phyloP scores from a whole-genome alignment of 106 monocot genomes.

The Platanthera zijinensis region DNA sequence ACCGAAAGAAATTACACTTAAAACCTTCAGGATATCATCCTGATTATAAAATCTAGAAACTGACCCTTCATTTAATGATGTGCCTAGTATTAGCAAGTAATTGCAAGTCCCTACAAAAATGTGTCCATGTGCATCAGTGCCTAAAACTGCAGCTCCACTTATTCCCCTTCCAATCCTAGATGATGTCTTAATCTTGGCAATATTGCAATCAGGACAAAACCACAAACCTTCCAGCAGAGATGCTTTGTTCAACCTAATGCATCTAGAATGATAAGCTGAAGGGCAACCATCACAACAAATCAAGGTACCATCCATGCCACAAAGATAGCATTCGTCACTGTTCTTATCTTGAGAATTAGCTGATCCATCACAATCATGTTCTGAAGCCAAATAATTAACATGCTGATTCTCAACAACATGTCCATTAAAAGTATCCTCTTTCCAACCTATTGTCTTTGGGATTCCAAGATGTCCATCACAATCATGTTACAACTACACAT shows the following conservation, averaged over 20 bases:
- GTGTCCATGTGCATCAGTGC: constrained; percentile 52
- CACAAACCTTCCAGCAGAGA: constrained; percentile 63
- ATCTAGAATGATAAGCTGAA: constrained; percentile 85
- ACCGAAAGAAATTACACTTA: constrained; percentile 21
- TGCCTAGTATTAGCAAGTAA: constrained; percentile 69
- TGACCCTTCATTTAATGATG: constrained; percentile 22
- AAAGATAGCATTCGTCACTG: constrained; percentile 83
- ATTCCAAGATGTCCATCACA: constrained; percentile 33
- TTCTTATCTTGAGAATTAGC: constrained; percentile 46
- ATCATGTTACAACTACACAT: too few species aligned
- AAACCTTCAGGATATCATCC: constrained; percentile 44
- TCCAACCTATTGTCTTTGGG: constrained; percentile 29
- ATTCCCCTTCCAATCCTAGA: constrained; percentile 49
- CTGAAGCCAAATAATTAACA: neutral
- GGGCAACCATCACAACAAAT: constrained; percentile 94
- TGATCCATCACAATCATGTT: constrained; percentile 5
- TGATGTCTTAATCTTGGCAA: constrained; percentile 32
- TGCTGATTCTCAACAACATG: constrained; percentile 1
- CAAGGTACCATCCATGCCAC: constrained; percentile 87
- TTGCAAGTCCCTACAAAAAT: constrained; percentile 77
- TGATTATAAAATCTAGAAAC: constrained; percentile 58
- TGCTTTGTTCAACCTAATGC: constrained; percentile 78
- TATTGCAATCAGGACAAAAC: constrained; percentile 77
- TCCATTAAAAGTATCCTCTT: constrained; percentile 12
- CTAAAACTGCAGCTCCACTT: constrained; percentile 68